Evolutionary conservation across 371 early-diverging fungal species (phyloP).

Genomic region (Syncephalis plumigaleata): DNA sequence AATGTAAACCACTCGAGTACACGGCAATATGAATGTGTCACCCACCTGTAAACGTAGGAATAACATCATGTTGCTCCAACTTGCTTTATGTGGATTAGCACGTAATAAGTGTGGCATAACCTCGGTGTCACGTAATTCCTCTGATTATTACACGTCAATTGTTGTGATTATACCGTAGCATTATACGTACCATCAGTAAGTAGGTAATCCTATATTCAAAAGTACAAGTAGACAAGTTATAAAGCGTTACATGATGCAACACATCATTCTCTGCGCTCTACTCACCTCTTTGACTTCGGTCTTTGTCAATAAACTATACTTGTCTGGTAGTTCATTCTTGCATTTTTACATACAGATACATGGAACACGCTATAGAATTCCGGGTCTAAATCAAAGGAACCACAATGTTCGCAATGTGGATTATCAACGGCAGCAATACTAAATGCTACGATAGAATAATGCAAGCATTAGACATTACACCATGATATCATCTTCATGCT

Average conservation of each 20-base stretch:
- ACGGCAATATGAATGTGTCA: no score
- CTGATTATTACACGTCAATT: conserved; percentile 7
- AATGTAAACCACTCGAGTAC: not conserved
- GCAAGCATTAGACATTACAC: conserved; percentile 4
- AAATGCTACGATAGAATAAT: conserved; percentile 15
- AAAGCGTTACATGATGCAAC: not conserved
- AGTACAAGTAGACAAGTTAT: conserved; percentile 1
- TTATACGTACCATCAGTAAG: conserved; percentile 9
- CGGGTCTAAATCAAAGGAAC: conserved; percentile 7
- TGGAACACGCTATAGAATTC: conserved; percentile 4
- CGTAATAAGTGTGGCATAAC: conserved; percentile 59
- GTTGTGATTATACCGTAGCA: not conserved
- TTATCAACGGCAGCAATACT: conserved; percentile 3
- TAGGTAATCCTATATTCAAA: conserved; percentile 9
- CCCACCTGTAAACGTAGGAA: conserved; percentile 66
- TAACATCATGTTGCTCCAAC: conserved; percentile 91
- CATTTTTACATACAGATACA: conserved; percentile 7
- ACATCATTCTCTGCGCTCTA: conserved; percentile 2
- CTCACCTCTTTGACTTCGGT: conserved; percentile 19
- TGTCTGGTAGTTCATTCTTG: conserved; percentile 6
- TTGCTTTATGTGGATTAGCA: conserved; percentile 87
- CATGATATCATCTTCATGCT: not conserved
- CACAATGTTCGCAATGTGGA: conserved; percentile 8
- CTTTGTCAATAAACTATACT: conserved; percentile 15
- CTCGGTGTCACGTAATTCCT: conserved; percentile 65